Evolutionary conservation across 495 filamentous ascomycete species (phyloP).

Genomic region (Trichoderma erinaceum): DNA sequence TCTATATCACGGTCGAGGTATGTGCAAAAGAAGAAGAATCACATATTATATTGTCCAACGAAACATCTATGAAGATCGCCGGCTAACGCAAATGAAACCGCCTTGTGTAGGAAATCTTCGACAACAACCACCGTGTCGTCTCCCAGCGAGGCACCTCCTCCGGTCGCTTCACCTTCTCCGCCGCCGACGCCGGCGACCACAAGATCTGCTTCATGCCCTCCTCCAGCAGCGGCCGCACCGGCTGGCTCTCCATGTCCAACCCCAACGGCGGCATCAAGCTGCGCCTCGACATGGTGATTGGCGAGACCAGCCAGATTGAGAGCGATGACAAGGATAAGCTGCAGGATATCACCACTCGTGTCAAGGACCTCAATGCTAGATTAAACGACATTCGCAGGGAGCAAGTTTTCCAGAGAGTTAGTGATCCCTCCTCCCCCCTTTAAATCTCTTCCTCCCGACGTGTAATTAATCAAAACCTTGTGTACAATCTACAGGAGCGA

Average conservation of each 20-base stretch:
- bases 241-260: constrained; percentile 61
- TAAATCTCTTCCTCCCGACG: not conserved
- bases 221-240: constrained; percentile 49
- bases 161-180: constrained; percentile 93
- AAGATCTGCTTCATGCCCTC: constrained; percentile 86
- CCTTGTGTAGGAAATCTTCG: constrained; percentile 68
- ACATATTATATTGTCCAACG: not conserved
- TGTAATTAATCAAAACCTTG: not conserved
- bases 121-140: constrained; percentile 95
- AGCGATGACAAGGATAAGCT: constrained; percentile 92
- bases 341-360: constrained; percentile 79
- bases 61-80: not conserved
- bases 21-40: constrained; percentile 15
- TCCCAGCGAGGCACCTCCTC: constrained; percentile 67
- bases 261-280: constrained; percentile 72
- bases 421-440: constrained; percentile 28
- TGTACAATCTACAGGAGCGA: constrained; percentile 60
- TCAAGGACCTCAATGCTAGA: constrained; percentile 82
- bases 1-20: constrained; percentile 86
- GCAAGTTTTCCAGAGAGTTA: constrained; percentile 92
- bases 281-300: constrained; percentile 86
- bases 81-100: not conserved
- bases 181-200: constrained; percentile 90
- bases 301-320: constrained; percentile 91
- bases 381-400: constrained; percentile 86